Percentiles rank a stretch among this genome's conserved stretches.
phyloP scores from a whole-genome alignment of 108 stramenopile species.

The Licmophora abbreviata region DNA sequence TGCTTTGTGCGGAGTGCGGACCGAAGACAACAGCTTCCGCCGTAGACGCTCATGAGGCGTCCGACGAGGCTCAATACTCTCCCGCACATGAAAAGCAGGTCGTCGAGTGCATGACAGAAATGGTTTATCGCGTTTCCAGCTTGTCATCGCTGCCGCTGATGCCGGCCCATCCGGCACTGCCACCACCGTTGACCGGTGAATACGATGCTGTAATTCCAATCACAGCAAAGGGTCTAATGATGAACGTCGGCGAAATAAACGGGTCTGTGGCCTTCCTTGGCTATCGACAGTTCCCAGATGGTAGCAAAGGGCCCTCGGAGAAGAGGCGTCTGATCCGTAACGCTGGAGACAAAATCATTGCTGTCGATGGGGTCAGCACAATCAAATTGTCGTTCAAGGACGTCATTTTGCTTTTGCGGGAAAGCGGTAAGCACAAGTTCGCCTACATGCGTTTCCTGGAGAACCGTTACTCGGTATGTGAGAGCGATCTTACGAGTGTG shows the following conservation, averaged over 20 bases:
- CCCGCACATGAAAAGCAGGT: conserved; percentile 12
- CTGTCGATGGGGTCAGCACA: conserved; percentile 69
- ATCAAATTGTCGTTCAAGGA: conserved; percentile 75
- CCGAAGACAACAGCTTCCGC: conserved; percentile 26
- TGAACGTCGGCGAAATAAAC: conserved; percentile 81
- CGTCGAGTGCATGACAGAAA: conserved; percentile 24
- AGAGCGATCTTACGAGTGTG: conserved; percentile 52
- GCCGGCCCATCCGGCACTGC: conserved; percentile 22
- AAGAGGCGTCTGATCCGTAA: conserved; percentile 48
- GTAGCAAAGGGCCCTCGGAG: conserved; percentile 67
- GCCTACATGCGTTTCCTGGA: conserved; percentile 74
- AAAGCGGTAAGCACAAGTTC: conserved; percentile 50
- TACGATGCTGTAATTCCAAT: conserved; percentile 80
- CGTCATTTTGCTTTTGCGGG: conserved; percentile 59
- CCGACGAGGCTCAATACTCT: not conserved
- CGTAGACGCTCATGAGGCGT: not conserved
- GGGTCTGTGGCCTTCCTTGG: conserved; percentile 76
- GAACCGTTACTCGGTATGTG: conserved; percentile 21
- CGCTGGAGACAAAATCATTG: conserved; percentile 71
- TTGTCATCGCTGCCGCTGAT: conserved; percentile 1
- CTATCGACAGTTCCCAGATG: conserved; percentile 52
- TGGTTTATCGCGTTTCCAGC: conserved; percentile 20
- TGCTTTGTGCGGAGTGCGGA: conserved; percentile 50
- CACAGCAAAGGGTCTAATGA: conserved; percentile 70
- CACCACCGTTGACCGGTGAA: conserved; percentile 64